A percentile compares a stretch with the other conserved stretches of the same genome.
Conservation (phyloP, 345 rosid species). For the Theobroma cacao region DNA sequence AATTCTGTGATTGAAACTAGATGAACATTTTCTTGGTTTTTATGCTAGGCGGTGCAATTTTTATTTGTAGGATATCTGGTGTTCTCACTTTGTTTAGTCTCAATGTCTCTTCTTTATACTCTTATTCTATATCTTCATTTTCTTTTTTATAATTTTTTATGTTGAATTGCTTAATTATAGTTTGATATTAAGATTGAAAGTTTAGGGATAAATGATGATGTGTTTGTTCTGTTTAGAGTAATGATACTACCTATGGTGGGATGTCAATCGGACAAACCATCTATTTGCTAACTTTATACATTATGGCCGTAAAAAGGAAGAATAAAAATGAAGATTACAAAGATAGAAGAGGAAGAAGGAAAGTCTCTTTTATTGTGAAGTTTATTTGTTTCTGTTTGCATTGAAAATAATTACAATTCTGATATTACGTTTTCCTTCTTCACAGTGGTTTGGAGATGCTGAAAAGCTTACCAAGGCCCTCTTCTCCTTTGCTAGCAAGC, state of each 20-base stretch:
- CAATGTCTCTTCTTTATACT: background rate
- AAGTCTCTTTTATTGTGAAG: background rate
- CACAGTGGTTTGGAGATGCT: constrained; percentile 99
- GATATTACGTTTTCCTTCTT: constrained; percentile 9
- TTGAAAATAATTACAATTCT: background rate
- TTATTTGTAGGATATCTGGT: background rate
- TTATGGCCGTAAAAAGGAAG: background rate
- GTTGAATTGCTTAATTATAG: background rate
- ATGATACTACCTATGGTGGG: background rate
- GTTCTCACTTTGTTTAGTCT: background rate
- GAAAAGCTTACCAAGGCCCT: constrained; percentile 97
- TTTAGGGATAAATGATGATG: background rate
- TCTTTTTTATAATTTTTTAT: background rate
- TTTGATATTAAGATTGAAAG: background rate
- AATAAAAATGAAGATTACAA: background rate
- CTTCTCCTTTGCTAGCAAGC: constrained; percentile 89
- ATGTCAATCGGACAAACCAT: background rate
- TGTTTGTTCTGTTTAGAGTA: background rate
- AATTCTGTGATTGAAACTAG: background rate
- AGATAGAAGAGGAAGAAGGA: background rate
- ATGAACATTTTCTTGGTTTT: background rate
- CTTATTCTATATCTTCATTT: background rate
- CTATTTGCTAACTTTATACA: background rate
- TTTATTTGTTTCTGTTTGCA: background rate
- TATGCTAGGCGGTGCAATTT: background rate